Percentiles rank a stretch among this genome's conserved stretches.
Conservation (phyloP, 2,329 filamentous ascomycete genomes). For the Drechslerella stenobrocha region DNA sequence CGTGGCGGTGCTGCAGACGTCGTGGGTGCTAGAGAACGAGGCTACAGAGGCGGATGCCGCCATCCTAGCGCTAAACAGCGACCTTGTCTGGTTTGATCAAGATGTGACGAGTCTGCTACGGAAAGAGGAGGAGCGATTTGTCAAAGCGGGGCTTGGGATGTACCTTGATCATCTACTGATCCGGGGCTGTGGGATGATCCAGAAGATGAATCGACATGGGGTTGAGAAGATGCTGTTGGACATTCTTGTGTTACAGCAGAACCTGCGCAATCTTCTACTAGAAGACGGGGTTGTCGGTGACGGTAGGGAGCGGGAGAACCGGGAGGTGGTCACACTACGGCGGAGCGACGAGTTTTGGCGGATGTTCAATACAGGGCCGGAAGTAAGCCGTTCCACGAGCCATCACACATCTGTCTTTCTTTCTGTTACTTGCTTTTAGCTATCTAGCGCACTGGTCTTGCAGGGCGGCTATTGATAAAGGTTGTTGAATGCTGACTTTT, state of each 20-base stretch:
- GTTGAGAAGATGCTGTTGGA: constrained; percentile 89
- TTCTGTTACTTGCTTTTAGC: no score
- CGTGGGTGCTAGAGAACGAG: constrained; percentile 64
- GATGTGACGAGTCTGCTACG: constrained; percentile 74
- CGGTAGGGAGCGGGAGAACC: constrained; percentile 48
- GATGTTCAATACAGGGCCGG: constrained; percentile 33
- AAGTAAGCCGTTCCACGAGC: constrained; percentile 17
- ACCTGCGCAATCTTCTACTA: constrained; percentile 84
- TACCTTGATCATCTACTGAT: constrained; percentile 81
- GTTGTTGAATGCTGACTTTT: no score
- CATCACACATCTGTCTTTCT: no score
- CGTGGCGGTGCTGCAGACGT: constrained; percentile 64
- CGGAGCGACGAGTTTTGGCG: constrained; percentile 38
- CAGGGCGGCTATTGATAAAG: neutral
- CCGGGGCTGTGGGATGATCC: constrained; percentile 69
- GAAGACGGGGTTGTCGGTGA: constrained; percentile 58
- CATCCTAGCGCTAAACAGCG: constrained; percentile 79
- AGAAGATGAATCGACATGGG: constrained; percentile 81
- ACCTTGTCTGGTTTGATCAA: constrained; percentile 85
- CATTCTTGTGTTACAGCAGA: constrained; percentile 91
- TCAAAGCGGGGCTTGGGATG: constrained; percentile 73
- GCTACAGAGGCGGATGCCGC: constrained; percentile 76
- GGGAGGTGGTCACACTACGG: constrained; percentile 29
- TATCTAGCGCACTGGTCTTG: neutral
- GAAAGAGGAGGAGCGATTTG: constrained; percentile 70